Base-by-base conservation (phyloP, 2,329 filamentous ascomycete genomes). In the Monosporascus sp. region DNA sequence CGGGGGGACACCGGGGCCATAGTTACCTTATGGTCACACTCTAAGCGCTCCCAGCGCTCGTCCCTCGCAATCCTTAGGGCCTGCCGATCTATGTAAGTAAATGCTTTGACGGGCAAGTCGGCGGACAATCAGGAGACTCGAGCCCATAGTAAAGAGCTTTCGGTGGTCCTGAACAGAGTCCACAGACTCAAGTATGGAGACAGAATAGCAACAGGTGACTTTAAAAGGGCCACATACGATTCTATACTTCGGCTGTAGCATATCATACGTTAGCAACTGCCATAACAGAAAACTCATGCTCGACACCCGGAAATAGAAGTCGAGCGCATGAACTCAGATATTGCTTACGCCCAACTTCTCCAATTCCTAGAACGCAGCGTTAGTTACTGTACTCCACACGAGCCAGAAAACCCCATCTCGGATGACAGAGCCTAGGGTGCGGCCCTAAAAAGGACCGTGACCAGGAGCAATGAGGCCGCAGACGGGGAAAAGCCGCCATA, bases 41-140 rank as follows among this genome's bases (percentile, higher is more conserved):
- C 83, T 48, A 96, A 73, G 49, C 92, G 76, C 68, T 93, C 86
- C 82, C 90, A 97, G 56, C 93, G 77, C 71, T 96, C 90, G 68
- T 99, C 94, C 51, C 92, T 78, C 0, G 94, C 94, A 50, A 97
- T 91, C 15, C 88, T 78, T 53, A 96, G 72, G 1, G 93, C 92
- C 43, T 46, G 43, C 14, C 7, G 5, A 17, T 17, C n/a, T 18
- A 15, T 46, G 43, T 46, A n/a, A 46, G 43, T 18, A 27, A 27
- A 8, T 17, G n/a, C 9, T 25, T 25, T 24, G 39, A 14, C 11
- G 8, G 8, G 5, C 18, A 11, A 6, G 39, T 43, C 4, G 39
- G 39, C 3, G 8, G 11, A 20, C 8, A 43, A 52, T 97, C 84
- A 7, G 92, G 78, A 74, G 96, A 99, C 68, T 94, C 94, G 3